phyloP scores from a whole-genome alignment of 1,284 basidiomycete species.

The Peniophora sp. region DNA sequence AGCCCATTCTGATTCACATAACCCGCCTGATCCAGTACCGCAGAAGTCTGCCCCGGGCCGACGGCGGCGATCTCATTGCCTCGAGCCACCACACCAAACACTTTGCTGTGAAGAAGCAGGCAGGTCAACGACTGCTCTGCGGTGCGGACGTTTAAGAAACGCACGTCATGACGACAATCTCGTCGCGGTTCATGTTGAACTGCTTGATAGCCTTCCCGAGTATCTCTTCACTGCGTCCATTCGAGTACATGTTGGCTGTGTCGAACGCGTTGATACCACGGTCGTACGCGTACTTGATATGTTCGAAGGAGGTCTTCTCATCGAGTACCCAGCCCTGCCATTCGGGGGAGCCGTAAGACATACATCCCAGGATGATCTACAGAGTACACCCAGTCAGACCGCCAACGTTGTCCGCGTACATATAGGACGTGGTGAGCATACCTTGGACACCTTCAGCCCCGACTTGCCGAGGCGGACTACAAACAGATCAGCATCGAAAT shows the following conservation, averaged over 20 bases:
- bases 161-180: no score
- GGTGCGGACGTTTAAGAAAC: no score
- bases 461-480: neutral
- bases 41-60: no score
- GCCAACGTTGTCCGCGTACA: no score
- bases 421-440: no score
- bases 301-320: slow-evolving; percentile 29
- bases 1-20: slow-evolving; percentile 23
- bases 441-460: neutral
- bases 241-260: slow-evolving; percentile 31
- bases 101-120: slow-evolving; percentile 4
- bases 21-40: slow-evolving; percentile 14
- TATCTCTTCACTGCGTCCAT: neutral
- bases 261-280: slow-evolving; percentile 46
- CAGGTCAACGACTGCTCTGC: no score
- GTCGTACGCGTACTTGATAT: slow-evolving; percentile 30
- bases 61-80: neutral
- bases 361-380: slow-evolving; percentile 36
- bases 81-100: slow-evolving; percentile 15
- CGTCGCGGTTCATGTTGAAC: slow-evolving; percentile 1
- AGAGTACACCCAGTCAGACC: no score
- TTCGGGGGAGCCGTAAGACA: slow-evolving; percentile 30
- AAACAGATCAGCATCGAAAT: no score
- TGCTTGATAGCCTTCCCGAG: slow-evolving; percentile 7
- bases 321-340: slow-evolving; percentile 32